These are phyloP conservation scores for Diversispora eburnea DNA, from an alignment of 192 early-diverging fungal genomes.

Conservation along the genomic window DNA sequence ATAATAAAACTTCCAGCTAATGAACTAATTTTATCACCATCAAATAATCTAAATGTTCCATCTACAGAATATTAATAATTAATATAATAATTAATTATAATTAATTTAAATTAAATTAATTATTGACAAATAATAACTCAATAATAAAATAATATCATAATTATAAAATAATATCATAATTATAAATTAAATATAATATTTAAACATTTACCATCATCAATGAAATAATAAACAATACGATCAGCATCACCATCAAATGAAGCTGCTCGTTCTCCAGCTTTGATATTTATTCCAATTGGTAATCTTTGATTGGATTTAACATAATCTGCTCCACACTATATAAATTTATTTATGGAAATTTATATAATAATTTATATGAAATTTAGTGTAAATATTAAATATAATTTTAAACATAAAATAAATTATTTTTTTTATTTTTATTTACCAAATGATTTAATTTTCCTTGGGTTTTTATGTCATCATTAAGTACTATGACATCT, in stretches of 20 bases:
- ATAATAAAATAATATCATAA: background rate
- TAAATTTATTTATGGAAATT: background rate
- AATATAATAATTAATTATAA: background rate
- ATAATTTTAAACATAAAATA: background rate
- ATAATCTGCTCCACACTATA: slow-evolving; percentile 90
- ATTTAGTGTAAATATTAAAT: background rate
- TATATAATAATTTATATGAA: background rate
- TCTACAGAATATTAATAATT: slow-evolving; percentile 36
- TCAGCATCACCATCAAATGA: slow-evolving; percentile 99
- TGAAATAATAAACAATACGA: slow-evolving; percentile 95
- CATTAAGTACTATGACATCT: slow-evolving; percentile 68
- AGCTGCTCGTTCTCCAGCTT: slow-evolving; percentile 68
- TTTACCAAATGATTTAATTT: slow-evolving; percentile 83
- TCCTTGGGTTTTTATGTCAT: slow-evolving; percentile 61
- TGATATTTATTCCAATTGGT: slow-evolving; percentile 66
- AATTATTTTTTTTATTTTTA: background rate
- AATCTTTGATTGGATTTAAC: slow-evolving; percentile 88
- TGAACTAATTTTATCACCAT: slow-evolving; percentile 98
- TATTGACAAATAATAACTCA: no score
- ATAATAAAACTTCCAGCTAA: slow-evolving; percentile 93
- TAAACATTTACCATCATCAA: slow-evolving; percentile 56
- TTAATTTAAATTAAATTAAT: background rate
- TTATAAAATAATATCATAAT: background rate
- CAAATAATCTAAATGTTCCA: slow-evolving; percentile 82
- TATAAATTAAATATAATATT: background rate